phyloP scores from a whole-genome alignment of 129 eudicot species.

The Flaveria trinervia region DNA sequence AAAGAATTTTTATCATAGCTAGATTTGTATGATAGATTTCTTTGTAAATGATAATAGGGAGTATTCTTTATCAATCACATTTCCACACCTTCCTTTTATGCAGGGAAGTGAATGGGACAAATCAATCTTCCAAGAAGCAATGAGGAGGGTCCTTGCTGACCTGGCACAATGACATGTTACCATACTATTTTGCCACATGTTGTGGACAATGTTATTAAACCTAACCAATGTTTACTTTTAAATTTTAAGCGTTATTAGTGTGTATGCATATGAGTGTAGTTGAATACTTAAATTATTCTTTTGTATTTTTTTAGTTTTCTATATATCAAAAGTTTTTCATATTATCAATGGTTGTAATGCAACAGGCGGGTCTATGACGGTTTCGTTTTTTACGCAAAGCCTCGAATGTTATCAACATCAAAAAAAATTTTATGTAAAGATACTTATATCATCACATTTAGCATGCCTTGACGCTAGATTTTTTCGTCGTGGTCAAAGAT shows the following conservation, averaged over 20 bases:
- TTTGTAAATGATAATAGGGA: neutral
- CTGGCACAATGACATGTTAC: constrained; percentile 32
- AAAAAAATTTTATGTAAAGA: too few species aligned
- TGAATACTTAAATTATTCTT: neutral
- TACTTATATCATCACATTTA: too few species aligned
- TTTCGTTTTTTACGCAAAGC: too few species aligned
- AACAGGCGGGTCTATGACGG: too few species aligned
- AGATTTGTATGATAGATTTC: neutral
- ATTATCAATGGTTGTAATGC: too few species aligned
- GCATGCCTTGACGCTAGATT: too few species aligned
- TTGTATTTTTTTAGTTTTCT: too few species aligned
- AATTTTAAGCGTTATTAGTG: constrained; percentile 12
- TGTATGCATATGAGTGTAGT: neutral
- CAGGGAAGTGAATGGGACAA: constrained; percentile 73
- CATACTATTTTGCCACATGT: constrained; percentile 16
- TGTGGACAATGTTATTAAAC: constrained; percentile 11
- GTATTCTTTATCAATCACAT: neutral
- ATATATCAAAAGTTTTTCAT: too few species aligned
- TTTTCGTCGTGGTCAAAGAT: too few species aligned
- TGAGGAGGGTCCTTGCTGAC: constrained; percentile 59
- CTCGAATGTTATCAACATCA: too few species aligned
- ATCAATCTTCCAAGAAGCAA: constrained; percentile 67
- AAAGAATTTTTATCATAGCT: neutral
- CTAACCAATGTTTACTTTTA: constrained; percentile 19
- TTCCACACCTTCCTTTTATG: constrained; percentile 9